Conservation (phyloP, 176 grass and related monocot species). For the Rhynchospora pubera region DNA sequence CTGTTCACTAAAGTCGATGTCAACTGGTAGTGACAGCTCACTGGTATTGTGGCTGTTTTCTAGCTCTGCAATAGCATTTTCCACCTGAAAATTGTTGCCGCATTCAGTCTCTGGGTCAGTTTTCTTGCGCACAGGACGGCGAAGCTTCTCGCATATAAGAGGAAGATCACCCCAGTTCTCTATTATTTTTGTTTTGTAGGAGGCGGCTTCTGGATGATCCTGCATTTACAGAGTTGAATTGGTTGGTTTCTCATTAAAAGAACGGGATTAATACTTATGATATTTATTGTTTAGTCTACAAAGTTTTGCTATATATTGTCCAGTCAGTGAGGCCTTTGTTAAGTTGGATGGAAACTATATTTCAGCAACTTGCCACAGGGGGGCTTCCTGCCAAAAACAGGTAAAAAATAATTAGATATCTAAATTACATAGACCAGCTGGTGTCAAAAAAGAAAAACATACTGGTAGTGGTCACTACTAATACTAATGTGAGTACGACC, state of each 20-base stretch:
- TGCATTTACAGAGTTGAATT: background rate
- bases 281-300: background rate
- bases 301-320: background rate
- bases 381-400: background rate
- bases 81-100: background rate
- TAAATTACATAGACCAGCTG: background rate
- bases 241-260: background rate
- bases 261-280: background rate
- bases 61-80: background rate
- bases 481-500: background rate
- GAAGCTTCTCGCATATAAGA: background rate
- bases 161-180: background rate
- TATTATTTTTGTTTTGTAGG: slow-evolving; percentile 10
- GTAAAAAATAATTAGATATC: background rate
- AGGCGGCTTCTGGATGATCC: background rate
- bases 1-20: background rate
- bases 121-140: background rate
- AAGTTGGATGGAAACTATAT: background rate
- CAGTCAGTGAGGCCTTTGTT: background rate
- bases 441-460: background rate
- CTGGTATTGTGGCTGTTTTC: background rate
- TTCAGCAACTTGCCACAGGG: background rate
- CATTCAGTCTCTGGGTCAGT: background rate
- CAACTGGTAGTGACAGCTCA: background rate
- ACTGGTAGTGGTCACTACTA: background rate